Conservation (phyloP, 116 monocot genomes). For the Trichopus zeylanicus region DNA sequence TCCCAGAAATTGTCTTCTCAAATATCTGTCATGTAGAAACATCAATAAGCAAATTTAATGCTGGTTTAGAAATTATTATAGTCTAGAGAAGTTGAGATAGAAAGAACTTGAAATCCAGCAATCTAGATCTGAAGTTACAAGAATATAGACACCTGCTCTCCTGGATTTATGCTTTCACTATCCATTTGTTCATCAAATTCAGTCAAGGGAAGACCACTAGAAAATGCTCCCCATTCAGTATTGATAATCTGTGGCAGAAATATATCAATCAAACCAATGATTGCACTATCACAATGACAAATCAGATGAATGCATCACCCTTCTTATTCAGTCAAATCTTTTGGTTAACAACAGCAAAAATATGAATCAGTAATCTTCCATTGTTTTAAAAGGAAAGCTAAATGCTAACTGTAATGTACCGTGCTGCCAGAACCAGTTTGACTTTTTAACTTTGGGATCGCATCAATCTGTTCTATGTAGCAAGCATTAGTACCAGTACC, state of each 20-base stretch:
- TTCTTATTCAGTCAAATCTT: neutral
- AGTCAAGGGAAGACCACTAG: conserved; percentile 53
- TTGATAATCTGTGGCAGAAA: conserved; percentile 44
- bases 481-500: conserved; percentile 86
- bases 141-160: conserved; percentile 41
- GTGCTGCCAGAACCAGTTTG: conserved; percentile 32
- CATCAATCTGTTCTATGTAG: conserved; percentile 54
- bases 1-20: conserved; percentile 78
- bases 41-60: neutral
- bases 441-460: conserved; percentile 39
- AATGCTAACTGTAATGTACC: conserved; percentile 20
- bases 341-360: neutral
- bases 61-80: neutral
- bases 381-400: neutral
- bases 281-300: neutral
- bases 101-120: neutral
- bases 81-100: neutral
- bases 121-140: neutral
- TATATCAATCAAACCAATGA: conserved; percentile 1
- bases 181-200: conserved; percentile 69
- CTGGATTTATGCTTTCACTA: conserved; percentile 65
- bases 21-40: conserved; percentile 31
- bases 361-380: too few relatives aligned
- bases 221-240: conserved; percentile 80
- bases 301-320: neutral